Evolutionary conservation across 2,329 filamentous ascomycete genomes (phyloP), one percentile per base, ranked within the genome.

Genomic region (Chalaropsis thielavioides): DNA sequence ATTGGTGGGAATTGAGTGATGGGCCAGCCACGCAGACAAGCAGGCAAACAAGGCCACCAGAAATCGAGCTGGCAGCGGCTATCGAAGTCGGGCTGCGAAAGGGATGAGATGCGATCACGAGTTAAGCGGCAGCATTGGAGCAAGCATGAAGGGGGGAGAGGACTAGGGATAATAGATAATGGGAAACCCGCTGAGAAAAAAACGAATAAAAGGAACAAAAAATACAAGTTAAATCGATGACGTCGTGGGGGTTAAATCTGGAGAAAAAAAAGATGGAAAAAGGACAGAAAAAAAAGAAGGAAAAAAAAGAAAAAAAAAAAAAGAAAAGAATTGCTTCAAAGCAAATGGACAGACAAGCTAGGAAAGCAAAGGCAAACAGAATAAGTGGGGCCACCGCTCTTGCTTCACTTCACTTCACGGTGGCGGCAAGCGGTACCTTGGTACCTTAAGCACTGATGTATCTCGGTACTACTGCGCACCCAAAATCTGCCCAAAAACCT

Each of bases 221-320:
- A 35, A 56, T 56, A 35, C 51, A 56, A 11, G 15, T 56, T 56
- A 35, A 56, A 56, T 56, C 51, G 27, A 56, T 56, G 51, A 56
- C 51, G 51, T 35, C 27, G 41, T 43, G 31, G 31, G 2, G 31
- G 2, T 31, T 31, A 31, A 31, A 31, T 31, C 31, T n/a, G 41
- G 3, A 15, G 41, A n/a, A n/a, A 13, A 11, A 11, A 49, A 49
- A 24, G 46, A n/a, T 49, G 46, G 2, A 11, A 49, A 13, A 49
- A 49, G 15, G 22, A 8, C 17, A 1, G n/a, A 41, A 60, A 60
- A 41, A 24, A 2, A 13, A 61, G 19, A 41, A 41, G 19, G 13
- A 19, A 27, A 41, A 41, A 7, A 60, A 22, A 40, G 17, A 40
- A 41, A 40, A 8, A 22, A 43, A 43, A 22, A 60, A 60, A 27